Percentiles rank a stretch among this genome's conserved stretches.
Conservation (phyloP, 2,329 filamentous ascomycete genomes). For the Xylaria sp. region DNA sequence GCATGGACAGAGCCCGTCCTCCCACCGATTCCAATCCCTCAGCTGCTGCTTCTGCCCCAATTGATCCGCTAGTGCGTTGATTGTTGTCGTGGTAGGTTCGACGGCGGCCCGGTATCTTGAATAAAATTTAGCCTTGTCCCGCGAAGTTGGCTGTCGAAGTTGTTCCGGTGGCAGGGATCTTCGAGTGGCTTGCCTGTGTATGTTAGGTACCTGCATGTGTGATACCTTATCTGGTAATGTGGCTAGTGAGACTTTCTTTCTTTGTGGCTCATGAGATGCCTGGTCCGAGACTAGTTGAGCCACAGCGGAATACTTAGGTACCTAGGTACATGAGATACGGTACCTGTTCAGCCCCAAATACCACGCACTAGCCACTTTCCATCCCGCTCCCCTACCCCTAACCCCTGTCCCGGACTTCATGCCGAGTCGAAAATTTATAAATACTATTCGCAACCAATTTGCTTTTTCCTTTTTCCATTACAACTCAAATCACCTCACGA, state of each 20-base stretch:
- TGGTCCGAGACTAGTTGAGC: not conserved
- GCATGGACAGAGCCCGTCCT: slow-evolving; percentile 26
- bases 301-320: not conserved
- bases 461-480: slow-evolving; percentile 8
- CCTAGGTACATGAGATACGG: not conserved
- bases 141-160: slow-evolving; percentile 20
- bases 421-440: not conserved
- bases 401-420: not conserved
- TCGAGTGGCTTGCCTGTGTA: slow-evolving; percentile 28
- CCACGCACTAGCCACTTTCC: not conserved
- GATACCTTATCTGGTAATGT: not conserved
- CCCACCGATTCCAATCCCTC: slow-evolving; percentile 35
- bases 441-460: not conserved
- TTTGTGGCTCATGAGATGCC: too few relatives aligned
- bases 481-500: slow-evolving; percentile 8
- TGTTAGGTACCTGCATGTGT: too few relatives aligned
- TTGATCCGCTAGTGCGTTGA: slow-evolving; percentile 5
- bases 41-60: not conserved
- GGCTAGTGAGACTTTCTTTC: not conserved
- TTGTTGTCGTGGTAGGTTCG: slow-evolving; percentile 22
- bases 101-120: slow-evolving; percentile 4
- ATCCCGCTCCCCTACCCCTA: not conserved
- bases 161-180: slow-evolving; percentile 30
- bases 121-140: slow-evolving; percentile 27
- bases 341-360: not conserved